These are phyloP conservation scores for Hydrangea macrophylla DNA, from an alignment of 148 eudicot genomes.

Conservation along the genomic window DNA sequence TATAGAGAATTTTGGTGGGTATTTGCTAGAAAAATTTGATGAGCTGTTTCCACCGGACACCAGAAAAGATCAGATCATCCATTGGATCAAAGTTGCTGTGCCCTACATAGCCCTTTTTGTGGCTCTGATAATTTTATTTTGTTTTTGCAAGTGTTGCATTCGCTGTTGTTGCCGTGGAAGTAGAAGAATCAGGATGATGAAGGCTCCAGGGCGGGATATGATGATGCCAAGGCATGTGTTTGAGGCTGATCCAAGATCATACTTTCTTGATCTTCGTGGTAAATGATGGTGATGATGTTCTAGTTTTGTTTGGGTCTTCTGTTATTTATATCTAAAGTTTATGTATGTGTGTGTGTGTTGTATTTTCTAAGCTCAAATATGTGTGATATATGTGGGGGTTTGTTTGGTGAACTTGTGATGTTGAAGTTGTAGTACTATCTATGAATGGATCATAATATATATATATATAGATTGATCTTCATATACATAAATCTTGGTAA, in stretches of 20 bases:
- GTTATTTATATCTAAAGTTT: too few relatives aligned
- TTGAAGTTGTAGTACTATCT: too few relatives aligned
- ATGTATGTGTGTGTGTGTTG: too few relatives aligned
- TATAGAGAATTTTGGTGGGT: constrained; percentile 16
- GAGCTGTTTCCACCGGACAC: constrained; percentile 35
- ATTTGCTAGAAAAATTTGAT: constrained; percentile 18
- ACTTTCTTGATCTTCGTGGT: constrained; percentile 18
- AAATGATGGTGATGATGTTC: too few relatives aligned
- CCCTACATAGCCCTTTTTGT: constrained; percentile 20
- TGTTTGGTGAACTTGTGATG: too few relatives aligned
- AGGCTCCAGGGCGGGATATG: constrained; percentile 19
- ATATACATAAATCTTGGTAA: too few relatives aligned
- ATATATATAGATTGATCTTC: too few relatives aligned
- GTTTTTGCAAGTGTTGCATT: too few relatives aligned
- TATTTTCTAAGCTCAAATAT: too few relatives aligned
- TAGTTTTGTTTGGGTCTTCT: too few relatives aligned
- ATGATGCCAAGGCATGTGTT: constrained; percentile 17
- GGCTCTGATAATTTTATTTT: constrained; percentile 11
- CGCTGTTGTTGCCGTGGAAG: constrained; percentile 11
- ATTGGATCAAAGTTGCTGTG: constrained; percentile 27
- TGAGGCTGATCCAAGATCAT: constrained; percentile 16
- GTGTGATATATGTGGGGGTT: too few relatives aligned
- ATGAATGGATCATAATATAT: too few relatives aligned
- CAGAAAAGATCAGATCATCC: constrained; percentile 18
- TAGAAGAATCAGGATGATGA: constrained; percentile 22